Conservation (phyloP, 2,329 filamentous ascomycete species). For the Neophaeococcomyces aloes region DNA sequence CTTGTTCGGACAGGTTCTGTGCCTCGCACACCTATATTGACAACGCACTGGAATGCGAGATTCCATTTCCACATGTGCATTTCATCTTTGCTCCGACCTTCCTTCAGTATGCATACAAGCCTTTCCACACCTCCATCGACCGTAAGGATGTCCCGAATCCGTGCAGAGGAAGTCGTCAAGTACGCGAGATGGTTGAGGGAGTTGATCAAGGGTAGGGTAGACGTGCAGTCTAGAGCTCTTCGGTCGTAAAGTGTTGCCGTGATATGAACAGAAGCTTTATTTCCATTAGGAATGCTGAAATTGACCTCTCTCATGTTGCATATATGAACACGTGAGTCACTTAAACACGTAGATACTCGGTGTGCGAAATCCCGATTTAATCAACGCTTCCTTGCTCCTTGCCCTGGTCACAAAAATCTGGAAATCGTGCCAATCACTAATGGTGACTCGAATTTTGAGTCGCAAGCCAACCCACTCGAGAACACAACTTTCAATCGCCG, state of each 20-base stretch:
- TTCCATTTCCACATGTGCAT: conserved; percentile 99
- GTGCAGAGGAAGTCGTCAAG: conserved; percentile 91
- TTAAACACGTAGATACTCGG: neutral
- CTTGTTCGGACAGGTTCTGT: conserved; percentile 88
- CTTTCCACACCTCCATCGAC: conserved; percentile 97
- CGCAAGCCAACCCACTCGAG: conserved; percentile 5
- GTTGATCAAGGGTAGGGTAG: conserved; percentile 93
- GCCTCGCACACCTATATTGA: conserved; percentile 94
- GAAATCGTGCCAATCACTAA: neutral
- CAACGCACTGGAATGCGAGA: conserved; percentile 94
- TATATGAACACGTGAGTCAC: neutral
- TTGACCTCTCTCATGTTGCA: conserved; percentile 94
- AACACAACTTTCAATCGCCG: neutral
- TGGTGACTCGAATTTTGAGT: neutral
- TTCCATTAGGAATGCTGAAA: conserved; percentile 98
- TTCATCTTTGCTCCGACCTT: conserved; percentile 92
- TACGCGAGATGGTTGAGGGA: conserved; percentile 98
- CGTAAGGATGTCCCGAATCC: conserved; percentile 93
- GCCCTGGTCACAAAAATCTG: neutral
- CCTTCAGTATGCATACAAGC: conserved; percentile 93
- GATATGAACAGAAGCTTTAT: conserved; percentile 98
- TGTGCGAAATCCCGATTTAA: neutral
- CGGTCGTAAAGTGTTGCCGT: conserved; percentile 97
- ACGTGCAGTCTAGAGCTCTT: conserved; percentile 94
- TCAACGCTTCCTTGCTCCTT: neutral